phyloP scores from a whole-genome alignment of 2,329 filamentous ascomycete genomes.

The Arthroderma sp. region DNA sequence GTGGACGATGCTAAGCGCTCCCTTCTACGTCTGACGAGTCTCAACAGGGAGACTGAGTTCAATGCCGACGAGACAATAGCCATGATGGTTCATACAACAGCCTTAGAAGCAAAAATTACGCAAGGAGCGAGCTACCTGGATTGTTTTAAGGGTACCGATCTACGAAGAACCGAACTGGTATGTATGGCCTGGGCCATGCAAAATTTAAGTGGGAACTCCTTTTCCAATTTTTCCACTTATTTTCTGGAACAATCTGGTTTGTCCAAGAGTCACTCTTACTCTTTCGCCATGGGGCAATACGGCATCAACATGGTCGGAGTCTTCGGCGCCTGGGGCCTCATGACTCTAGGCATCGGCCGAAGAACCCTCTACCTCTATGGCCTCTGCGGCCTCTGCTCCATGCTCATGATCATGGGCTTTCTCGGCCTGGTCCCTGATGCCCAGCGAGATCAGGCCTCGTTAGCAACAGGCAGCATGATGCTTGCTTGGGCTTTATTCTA shows the following conservation, averaged over 20 bases:
- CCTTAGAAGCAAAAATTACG: constrained; percentile 40
- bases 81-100: constrained; percentile 87
- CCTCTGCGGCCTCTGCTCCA: constrained; percentile 55
- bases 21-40: constrained; percentile 33
- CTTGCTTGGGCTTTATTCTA: constrained; percentile 70
- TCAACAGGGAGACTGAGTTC: constrained; percentile 50
- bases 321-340: constrained; percentile 68
- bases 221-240: constrained; percentile 52
- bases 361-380: constrained; percentile 65
- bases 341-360: constrained; percentile 61
- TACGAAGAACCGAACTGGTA: constrained; percentile 63
- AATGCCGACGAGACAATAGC: constrained; percentile 72
- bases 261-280: constrained; percentile 36
- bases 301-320: constrained; percentile 66
- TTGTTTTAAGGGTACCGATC: constrained; percentile 69
- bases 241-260: constrained; percentile 46
- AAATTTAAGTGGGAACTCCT: constrained; percentile 50
- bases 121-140: constrained; percentile 62
- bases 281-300: constrained; percentile 47
- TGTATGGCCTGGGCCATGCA: constrained; percentile 54
- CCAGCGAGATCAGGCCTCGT: constrained; percentile 47
- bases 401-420: constrained; percentile 77
- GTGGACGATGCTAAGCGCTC: constrained; percentile 35
- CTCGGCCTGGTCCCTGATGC: constrained; percentile 56
- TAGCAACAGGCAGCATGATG: constrained; percentile 79